Evolutionary conservation across 495 filamentous ascomycete species (phyloP).

Genomic region (Cercophora samala): DNA sequence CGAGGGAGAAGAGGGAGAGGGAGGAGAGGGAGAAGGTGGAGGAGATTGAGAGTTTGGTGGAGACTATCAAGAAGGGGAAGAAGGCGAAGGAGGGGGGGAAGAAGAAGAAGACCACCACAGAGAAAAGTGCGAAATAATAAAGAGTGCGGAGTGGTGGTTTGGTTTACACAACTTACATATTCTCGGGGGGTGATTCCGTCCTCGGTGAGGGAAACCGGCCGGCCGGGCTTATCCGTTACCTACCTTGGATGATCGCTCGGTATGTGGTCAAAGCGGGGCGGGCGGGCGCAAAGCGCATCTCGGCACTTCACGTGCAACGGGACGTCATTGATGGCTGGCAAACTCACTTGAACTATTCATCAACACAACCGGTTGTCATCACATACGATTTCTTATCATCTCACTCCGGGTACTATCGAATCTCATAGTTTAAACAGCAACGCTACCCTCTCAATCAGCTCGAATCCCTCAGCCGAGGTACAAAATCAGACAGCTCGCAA

Average conservation of each 20-base stretch:
- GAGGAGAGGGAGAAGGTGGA: conserved; percentile 43
- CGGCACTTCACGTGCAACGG: conserved; percentile 26
- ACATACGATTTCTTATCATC: neutral
- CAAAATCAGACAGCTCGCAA: conserved; percentile 1
- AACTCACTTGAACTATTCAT: neutral
- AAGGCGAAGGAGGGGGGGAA: conserved; percentile 30
- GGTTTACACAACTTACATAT: too few species aligned
- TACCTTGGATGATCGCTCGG: conserved; percentile 1
- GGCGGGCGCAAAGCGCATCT: neutral
- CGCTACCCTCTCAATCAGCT: neutral
- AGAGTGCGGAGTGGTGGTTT: too few species aligned
- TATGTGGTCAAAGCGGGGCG: conserved; percentile 16
- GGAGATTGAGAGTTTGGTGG: conserved; percentile 44
- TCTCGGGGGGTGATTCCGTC: neutral
- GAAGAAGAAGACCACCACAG: conserved; percentile 23
- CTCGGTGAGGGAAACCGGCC: conserved; percentile 13
- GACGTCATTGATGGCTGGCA: conserved; percentile 22
- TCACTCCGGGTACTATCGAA: neutral
- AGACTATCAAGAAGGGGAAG: conserved; percentile 42
- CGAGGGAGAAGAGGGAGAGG: conserved; percentile 49
- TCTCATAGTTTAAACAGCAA: neutral
- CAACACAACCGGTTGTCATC: neutral
- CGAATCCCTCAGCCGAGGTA: neutral
- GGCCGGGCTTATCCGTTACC: conserved; percentile 11
- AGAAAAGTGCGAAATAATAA: conserved; percentile 14